Evolutionary conservation across 257 asterid species (phyloP).

Genomic region (Solanum medicagineum): DNA sequence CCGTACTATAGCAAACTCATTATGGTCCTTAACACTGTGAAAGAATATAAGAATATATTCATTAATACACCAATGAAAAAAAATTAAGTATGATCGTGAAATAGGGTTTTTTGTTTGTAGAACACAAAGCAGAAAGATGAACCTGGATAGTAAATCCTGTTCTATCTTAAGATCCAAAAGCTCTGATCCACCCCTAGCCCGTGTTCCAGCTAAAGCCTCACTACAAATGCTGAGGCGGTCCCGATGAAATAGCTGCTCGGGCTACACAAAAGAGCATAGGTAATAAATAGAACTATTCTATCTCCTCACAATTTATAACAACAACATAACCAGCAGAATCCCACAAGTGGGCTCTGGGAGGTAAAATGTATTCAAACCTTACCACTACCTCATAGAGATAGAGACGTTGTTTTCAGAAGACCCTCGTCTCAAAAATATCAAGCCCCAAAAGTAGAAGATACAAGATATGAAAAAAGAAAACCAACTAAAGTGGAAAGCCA

Average conservation of each 20-base stretch:
- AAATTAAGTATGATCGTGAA: background rate
- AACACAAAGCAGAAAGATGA: background rate
- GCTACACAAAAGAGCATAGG: constrained; percentile 34
- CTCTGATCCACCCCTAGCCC: constrained; percentile 78
- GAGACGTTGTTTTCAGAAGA: no score
- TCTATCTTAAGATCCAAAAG: constrained; percentile 71
- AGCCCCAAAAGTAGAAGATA: no score
- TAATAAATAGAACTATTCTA: background rate
- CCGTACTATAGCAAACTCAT: constrained; percentile 81
- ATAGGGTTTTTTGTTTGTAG: background rate
- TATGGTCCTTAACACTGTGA: constrained; percentile 79
- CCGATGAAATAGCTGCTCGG: constrained; percentile 87
- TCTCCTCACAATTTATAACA: background rate
- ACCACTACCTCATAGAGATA: no score
- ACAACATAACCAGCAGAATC: no score
- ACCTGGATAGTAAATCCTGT: constrained; percentile 90
- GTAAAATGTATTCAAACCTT: no score
- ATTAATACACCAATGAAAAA: background rate
- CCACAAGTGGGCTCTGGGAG: no score
- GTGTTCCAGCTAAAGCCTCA: constrained; percentile 96
- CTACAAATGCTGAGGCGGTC: constrained; percentile 53
- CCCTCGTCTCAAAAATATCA: no score
- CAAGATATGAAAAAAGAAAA: no score
- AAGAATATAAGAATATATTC: background rate
- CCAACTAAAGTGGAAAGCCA: no score